Evolutionary conservation across 2,329 filamentous ascomycete genomes (phyloP).

Genomic region (Penicillium vulpinum): DNA sequence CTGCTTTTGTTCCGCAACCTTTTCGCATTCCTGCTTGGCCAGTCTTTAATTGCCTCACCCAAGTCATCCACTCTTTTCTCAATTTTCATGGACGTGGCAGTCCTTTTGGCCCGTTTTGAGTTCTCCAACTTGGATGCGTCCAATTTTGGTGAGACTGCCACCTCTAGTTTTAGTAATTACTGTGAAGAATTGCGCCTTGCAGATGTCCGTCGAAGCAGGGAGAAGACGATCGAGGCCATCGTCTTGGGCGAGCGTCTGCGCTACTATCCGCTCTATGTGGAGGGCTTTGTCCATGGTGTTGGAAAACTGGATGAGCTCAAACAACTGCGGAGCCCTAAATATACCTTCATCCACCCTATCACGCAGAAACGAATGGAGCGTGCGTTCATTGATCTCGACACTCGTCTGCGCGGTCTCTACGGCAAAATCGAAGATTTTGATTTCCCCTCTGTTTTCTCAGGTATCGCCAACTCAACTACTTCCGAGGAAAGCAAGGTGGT

Average conservation of each 20-base stretch:
- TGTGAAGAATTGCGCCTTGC: conserved; percentile 74
- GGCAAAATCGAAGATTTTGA: conserved; percentile 81
- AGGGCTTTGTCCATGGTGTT: conserved; percentile 87
- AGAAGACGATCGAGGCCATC: conserved; percentile 86
- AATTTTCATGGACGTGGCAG: conserved; percentile 62
- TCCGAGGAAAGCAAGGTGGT: conserved; percentile 73
- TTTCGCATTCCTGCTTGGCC: conserved; percentile 64
- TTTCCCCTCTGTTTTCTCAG: conserved; percentile 85
- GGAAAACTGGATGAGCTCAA: conserved; percentile 78
- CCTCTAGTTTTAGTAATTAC: conserved; percentile 57
- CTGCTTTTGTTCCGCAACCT: conserved; percentile 63
- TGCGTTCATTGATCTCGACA: conserved; percentile 75
- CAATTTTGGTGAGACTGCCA: conserved; percentile 63
- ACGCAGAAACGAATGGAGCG: conserved; percentile 80
- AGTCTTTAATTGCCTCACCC: conserved; percentile 61
- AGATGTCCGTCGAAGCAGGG: conserved; percentile 77
- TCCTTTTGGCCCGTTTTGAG: conserved; percentile 57
- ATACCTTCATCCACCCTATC: conserved; percentile 65
- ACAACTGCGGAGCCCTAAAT: conserved; percentile 67
- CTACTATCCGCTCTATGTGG: conserved; percentile 78
- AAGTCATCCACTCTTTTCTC: conserved; percentile 57
- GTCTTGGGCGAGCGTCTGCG: conserved; percentile 87
- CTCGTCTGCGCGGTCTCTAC: conserved; percentile 69
- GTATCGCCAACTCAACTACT: conserved; percentile 80
- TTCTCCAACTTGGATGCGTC: conserved; percentile 64